Evolutionary conservation across 1,284 basidiomycete genomes (phyloP).

Genomic region (Austroboletus novae-zelandiae): DNA sequence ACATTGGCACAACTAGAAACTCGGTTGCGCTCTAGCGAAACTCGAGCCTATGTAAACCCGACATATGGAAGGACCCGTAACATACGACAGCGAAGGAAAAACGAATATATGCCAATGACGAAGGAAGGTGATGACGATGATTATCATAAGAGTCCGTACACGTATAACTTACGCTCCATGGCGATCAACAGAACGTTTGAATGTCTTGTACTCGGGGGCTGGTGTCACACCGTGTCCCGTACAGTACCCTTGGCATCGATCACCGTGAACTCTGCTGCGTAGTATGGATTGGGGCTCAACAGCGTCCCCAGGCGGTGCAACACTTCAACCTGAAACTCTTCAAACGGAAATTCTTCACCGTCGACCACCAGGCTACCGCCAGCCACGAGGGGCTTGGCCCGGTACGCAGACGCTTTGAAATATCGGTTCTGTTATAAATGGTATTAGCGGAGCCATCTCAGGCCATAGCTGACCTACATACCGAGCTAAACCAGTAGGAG

Average conservation of each 20-base stretch:
- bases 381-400: conserved; percentile 60
- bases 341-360: conserved; percentile 81
- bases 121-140: background rate
- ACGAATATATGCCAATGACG: too few species aligned
- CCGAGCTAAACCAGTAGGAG: conserved; percentile 64
- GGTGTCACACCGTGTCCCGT: conserved; percentile 13
- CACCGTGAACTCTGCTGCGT: conserved; percentile 50
- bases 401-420: conserved; percentile 76
- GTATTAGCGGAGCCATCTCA: background rate
- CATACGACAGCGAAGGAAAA: too few species aligned
- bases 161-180: background rate
- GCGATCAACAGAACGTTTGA: background rate
- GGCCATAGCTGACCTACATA: conserved; percentile 6
- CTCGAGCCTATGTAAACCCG: too few species aligned
- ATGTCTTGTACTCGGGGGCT: background rate
- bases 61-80: too few species aligned
- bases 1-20: too few species aligned
- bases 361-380: conserved; percentile 70
- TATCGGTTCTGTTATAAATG: conserved; percentile 62
- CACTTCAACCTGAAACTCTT: conserved; percentile 83
- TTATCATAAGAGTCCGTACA: background rate
- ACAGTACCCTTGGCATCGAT: conserved; percentile 21
- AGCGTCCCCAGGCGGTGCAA: conserved; percentile 69
- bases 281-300: conserved; percentile 69
- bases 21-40: too few species aligned